phyloP scores from a whole-genome alignment of 352 stramenopile species.

The Phytophthora pseudosyringae region DNA sequence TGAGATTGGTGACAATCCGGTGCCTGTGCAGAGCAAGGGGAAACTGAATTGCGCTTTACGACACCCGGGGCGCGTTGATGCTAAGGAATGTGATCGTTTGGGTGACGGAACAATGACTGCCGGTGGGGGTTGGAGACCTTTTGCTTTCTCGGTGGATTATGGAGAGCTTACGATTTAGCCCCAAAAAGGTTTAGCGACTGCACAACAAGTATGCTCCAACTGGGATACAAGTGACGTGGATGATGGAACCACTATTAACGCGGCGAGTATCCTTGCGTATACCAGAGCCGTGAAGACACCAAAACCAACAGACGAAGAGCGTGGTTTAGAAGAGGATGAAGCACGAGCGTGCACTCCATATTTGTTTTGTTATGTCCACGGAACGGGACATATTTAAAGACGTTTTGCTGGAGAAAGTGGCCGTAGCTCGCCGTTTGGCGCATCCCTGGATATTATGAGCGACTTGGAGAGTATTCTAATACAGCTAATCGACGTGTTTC shows the following conservation, averaged over 20 bases:
- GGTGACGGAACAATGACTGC: slow-evolving; percentile 1
- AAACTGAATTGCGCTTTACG: slow-evolving; percentile 23
- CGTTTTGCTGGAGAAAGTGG: slow-evolving; percentile 12
- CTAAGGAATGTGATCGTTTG: slow-evolving; percentile 14
- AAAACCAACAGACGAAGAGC: slow-evolving; percentile 3
- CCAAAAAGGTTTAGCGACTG: slow-evolving; percentile 2
- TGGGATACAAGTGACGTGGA: slow-evolving; percentile 23
- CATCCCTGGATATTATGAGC: not conserved
- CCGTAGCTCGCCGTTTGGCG: slow-evolving; percentile 1
- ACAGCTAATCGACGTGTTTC: slow-evolving; percentile 18
- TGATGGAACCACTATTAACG: not conserved
- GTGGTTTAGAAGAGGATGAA: slow-evolving; percentile 7
- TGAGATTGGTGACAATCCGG: slow-evolving; percentile 11
- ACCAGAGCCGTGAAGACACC: not conserved
- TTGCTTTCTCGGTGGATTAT: slow-evolving; percentile 14
- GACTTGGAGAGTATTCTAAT: not conserved
- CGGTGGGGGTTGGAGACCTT: slow-evolving; percentile 1
- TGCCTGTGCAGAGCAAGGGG: slow-evolving; percentile 12
- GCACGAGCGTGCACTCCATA: slow-evolving; percentile 8
- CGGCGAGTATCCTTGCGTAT: slow-evolving; percentile 8
- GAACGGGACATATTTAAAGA: slow-evolving; percentile 7
- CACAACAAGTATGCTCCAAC: slow-evolving; percentile 3
- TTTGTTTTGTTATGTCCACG: not conserved
- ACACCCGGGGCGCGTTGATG: slow-evolving; percentile 1
- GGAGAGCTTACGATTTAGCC: slow-evolving; percentile 5